Evolutionary conservation across 805 yeast genomes (phyloP), one percentile per base, ranked within the genome.

Genomic region (Starmerella bombicola): DNA sequence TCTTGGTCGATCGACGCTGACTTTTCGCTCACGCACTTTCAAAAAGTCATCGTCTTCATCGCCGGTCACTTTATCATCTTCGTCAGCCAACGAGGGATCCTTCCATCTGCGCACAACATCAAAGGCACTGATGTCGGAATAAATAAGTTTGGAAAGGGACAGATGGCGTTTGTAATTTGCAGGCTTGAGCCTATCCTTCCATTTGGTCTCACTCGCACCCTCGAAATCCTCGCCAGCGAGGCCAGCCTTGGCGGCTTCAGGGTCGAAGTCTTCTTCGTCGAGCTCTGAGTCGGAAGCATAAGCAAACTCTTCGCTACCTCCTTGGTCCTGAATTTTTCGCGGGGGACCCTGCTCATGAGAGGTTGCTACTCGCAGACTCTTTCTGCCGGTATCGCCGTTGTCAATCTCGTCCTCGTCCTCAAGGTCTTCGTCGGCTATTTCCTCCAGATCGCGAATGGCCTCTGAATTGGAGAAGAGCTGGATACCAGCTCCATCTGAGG

Each of bases 121-220:
- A 2, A 63, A 66, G 0, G 96, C 86, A 10, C 84, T 67, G 50
- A 82, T 79, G 42, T 78, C 76, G 73, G 80, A 69, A 59, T 91
- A 88, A 4, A 91, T 64, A 41, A 88, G 63, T 55, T 80, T 82
- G 51, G 78, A 76, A 46, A 88, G 73, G 58, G 88, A 82, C 86
- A 93, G 82, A 72, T 52, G 63, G 67, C 55, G 61, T 65, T 43
- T 62, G 55, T 4, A 70, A 49, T n/a, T 78, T 71, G 46, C 71
- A 66, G 43, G 81, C 64, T 51, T 70, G 76, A 4, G 74, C 30
- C 42, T 43, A 20, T 45, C 47, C 46, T 49, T 51, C 54, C 54
- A 48, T n/a, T 45, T 43, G 13, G 42, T 43, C 28, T 46, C 64
- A 19, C 61, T 61, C 33, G 60, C 66, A 4, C 37, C 57, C 6